Evolutionary conservation across 345 rosid genomes (phyloP).

Genomic region (Tarenaya hassleriana): DNA sequence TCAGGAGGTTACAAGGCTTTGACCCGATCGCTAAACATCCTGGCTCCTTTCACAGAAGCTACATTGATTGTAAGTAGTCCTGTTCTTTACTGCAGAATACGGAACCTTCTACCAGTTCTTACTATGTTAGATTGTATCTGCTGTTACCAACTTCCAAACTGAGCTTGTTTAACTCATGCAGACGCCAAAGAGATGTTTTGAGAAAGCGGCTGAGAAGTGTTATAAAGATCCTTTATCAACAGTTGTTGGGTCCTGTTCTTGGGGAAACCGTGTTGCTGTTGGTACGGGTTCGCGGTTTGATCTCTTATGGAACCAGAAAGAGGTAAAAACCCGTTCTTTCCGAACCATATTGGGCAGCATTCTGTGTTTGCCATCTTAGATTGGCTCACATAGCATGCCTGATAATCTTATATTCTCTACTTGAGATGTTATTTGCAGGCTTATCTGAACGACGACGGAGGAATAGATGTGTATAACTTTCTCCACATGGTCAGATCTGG

Average conservation of each 20-base stretch:
- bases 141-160: background rate
- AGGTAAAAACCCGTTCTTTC: constrained; percentile 27
- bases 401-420: constrained; percentile 15
- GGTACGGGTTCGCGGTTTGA: constrained; percentile 94
- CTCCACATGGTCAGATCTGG: constrained; percentile 64
- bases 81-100: constrained; percentile 13
- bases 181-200: constrained; percentile 85
- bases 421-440: constrained; percentile 39
- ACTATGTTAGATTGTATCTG: constrained; percentile 10
- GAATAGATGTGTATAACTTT: constrained; percentile 58
- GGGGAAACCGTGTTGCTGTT: constrained; percentile 89
- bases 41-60: constrained; percentile 96
- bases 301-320: constrained; percentile 57
- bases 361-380: background rate
- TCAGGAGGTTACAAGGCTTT: constrained; percentile 77
- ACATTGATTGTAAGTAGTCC: constrained; percentile 61
- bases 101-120: background rate
- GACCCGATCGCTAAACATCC: constrained; percentile 62
- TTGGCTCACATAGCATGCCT: constrained; percentile 8
- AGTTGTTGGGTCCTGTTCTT: constrained; percentile 84
- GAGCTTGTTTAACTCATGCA: constrained; percentile 22
- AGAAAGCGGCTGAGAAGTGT: constrained; percentile 87
- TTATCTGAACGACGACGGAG: constrained; percentile 34
- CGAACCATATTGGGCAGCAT: background rate
- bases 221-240: constrained; percentile 67